phyloP scores from a whole-genome alignment of 2,329 filamentous ascomycete species.

The Talaromyces piceae region DNA sequence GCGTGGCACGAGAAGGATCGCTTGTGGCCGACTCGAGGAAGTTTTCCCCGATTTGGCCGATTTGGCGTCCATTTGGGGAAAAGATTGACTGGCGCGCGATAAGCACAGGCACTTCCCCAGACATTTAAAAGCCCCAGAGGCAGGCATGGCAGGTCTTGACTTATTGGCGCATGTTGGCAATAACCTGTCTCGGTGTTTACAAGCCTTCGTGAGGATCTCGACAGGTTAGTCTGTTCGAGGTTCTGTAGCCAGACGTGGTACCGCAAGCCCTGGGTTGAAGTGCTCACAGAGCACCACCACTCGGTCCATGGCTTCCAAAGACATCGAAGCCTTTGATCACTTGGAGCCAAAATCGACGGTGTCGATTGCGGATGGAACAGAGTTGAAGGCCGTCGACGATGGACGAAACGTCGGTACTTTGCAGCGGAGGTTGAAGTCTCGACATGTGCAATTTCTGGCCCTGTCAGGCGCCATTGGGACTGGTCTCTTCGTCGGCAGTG shows the following conservation, averaged over 20 bases:
- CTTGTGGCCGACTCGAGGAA: background rate
- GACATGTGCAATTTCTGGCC: conserved; percentile 54
- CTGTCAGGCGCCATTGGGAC: conserved; percentile 54
- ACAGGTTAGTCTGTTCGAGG: conserved; percentile 53
- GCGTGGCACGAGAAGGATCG: background rate
- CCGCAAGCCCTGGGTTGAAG: background rate
- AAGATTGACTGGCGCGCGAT: background rate
- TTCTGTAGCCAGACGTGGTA: conserved; percentile 45
- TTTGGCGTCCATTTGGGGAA: background rate
- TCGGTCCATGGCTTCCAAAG: conserved; percentile 2
- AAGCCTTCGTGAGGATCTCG: conserved; percentile 47
- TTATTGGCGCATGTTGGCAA: background rate
- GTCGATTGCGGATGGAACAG: background rate
- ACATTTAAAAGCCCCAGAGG: background rate
- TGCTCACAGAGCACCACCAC: background rate
- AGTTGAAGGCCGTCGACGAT: background rate
- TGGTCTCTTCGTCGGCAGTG: conserved; percentile 49
- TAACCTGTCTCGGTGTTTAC: background rate
- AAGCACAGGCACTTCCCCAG: background rate
- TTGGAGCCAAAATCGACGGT: background rate
- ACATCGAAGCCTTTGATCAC: background rate
- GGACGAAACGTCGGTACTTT: conserved; percentile 4
- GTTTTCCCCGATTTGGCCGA: background rate
- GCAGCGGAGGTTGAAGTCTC: conserved; percentile 4
- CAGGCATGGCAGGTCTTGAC: background rate